Evolutionary conservation across 2,329 filamentous ascomycete species (phyloP).

Genomic region (Niveomyces coronatus): DNA sequence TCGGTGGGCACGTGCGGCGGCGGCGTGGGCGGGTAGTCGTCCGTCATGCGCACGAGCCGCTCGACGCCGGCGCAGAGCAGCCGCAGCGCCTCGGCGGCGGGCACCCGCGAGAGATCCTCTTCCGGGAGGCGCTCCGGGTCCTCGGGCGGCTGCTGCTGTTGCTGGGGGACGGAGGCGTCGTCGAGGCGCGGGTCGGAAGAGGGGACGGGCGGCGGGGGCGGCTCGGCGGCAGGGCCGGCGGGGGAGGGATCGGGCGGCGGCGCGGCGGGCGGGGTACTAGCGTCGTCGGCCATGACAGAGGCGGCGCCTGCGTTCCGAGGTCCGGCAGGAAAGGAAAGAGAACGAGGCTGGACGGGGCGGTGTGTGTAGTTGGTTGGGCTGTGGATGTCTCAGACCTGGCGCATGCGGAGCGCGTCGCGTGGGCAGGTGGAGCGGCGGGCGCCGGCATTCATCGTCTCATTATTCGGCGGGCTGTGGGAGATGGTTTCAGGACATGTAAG

Average conservation of each 20-base stretch:
- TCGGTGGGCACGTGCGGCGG: constrained; percentile 52
- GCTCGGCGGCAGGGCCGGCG: constrained; percentile 17
- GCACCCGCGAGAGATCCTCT: constrained; percentile 63
- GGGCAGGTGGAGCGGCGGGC: constrained; percentile 2
- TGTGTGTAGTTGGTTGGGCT: neutral
- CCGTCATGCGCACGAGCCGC: constrained; percentile 59
- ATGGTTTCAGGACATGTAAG: too few species aligned
- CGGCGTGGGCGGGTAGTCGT: constrained; percentile 73
- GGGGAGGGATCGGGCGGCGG: constrained; percentile 33
- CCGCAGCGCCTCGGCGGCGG: constrained; percentile 65
- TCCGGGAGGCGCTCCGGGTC: constrained; percentile 21
- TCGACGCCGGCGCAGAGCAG: constrained; percentile 66
- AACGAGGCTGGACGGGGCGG: neutral
- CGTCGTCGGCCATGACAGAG: neutral
- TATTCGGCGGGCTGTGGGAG: too few species aligned
- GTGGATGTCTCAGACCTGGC: neutral
- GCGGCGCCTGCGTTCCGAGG: neutral
- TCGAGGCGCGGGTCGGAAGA: constrained; percentile 27
- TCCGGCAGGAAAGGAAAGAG: too few species aligned
- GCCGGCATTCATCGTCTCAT: constrained; percentile 3
- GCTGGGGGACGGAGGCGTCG: constrained; percentile 9
- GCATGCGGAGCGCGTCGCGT: constrained; percentile 5
- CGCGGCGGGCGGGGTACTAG: constrained; percentile 20
- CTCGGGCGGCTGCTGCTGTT: constrained; percentile 14
- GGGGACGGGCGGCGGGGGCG: constrained; percentile 34